A percentile compares a stretch with the other conserved stretches of the same genome.
Conservation (phyloP, 108 stramenopile genomes). For the Cafeteria roenbergensis region DNA sequence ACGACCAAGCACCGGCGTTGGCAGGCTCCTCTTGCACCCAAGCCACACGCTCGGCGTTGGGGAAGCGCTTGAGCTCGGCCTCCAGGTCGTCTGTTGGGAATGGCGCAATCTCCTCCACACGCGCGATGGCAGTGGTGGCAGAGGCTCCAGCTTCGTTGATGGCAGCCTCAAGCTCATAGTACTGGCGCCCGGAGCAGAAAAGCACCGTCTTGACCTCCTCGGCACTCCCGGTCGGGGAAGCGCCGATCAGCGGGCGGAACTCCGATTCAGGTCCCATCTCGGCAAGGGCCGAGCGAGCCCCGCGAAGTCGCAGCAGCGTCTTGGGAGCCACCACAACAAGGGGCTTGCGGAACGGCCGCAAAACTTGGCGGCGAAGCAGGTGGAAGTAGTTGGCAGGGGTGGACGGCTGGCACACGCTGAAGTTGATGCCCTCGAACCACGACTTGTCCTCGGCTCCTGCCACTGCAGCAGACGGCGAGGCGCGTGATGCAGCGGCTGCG, state of each 20-base stretch:
- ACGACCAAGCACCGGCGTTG: constrained; percentile 16
- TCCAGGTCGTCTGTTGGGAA: constrained; percentile 88
- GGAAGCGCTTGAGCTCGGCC: constrained; percentile 50
- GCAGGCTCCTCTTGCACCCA: constrained; percentile 79
- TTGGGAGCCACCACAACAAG: constrained; percentile 89
- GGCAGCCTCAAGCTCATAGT: constrained; percentile 82
- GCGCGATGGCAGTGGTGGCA: constrained; percentile 43
- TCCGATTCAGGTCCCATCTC: constrained; percentile 80
- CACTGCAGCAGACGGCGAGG: background rate
- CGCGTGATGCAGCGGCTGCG: background rate
- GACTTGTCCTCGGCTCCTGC: background rate
- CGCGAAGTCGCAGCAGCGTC: constrained; percentile 75
- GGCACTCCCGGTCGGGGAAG: constrained; percentile 41
- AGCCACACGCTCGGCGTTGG: constrained; percentile 56
- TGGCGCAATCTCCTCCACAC: constrained; percentile 92
- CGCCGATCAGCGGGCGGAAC: constrained; percentile 68
- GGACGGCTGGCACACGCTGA: constrained; percentile 4
- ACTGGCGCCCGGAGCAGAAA: constrained; percentile 87
- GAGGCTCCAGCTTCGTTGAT: constrained; percentile 50
- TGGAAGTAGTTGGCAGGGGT: constrained; percentile 96
- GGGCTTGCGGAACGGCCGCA: constrained; percentile 97
- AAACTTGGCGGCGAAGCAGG: constrained; percentile 86
- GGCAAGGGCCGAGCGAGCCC: constrained; percentile 66
- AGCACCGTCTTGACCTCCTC: constrained; percentile 58
- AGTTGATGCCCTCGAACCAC: background rate